Base-by-base conservation (phyloP, 2,329 filamentous ascomycete genomes). In the Aaosphaeria pasadenensis region DNA sequence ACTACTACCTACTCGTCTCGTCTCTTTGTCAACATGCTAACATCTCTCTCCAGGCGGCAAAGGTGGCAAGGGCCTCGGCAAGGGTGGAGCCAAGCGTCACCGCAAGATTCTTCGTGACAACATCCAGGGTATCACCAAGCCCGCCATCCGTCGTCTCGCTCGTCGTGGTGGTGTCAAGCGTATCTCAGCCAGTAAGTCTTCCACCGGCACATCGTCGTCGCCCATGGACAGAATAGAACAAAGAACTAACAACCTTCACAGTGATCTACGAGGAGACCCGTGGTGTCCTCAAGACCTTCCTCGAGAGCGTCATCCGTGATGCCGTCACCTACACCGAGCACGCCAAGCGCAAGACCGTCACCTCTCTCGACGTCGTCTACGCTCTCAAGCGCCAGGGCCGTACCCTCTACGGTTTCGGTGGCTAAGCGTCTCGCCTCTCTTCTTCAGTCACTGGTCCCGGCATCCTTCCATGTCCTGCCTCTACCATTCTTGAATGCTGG, bases 401-500 rank as follows among this genome's bases (percentile, higher is more conserved):
- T 55, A 74, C 88, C 71, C 86, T 91, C 59, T 92, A 91, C 81
- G 88, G 88, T 79, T 91, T 91, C 82, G 88, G 88, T 82, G 88
- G 88, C 82, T 92, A 88, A 84, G 66, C 67, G 45, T 49, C 48
- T 56, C 44, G 41, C 17, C 39, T n/a, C 59, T 48, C 50, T 11
- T 11, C 39, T 40, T 40, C 9, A 40, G 9, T 29, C 11, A 36
- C 33, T 36, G n/a, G 17, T 24, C 17, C 17, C 17, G 17, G 17
- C 17, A 24, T 24, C 17, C 17, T 24, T 24, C 17, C 17, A 24
- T 24, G 17, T 24, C 17, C 17, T 24, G 17, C 17, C 17, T 24
- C 17, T 3, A 24, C 17, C 17, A 24, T 24, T 24, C 17, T 24
- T 24, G 17, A 24, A 24, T 24, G 17, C 17, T 24, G 17, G 17